A percentile compares a stretch with the other conserved stretches of the same genome.
Conservation (phyloP, 2,329 filamentous ascomycete species). For the Pleoardoris graminearum region DNA sequence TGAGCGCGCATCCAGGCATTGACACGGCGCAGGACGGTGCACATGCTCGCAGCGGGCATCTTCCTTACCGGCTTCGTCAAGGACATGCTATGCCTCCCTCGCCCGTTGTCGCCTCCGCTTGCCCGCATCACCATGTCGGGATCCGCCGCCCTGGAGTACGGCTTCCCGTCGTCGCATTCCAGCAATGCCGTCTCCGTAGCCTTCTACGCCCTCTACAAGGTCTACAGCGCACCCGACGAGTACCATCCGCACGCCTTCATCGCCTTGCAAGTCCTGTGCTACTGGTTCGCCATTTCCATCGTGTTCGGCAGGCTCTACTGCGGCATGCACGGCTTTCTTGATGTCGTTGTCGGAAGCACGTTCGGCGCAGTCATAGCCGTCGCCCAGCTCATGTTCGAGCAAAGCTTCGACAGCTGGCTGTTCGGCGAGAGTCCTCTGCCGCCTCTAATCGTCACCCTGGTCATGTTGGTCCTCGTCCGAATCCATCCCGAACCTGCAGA, state of each 20-base stretch:
- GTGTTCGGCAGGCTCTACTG: constrained; percentile 91
- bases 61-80: constrained; percentile 84
- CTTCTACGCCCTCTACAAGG: constrained; percentile 74
- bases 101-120: constrained; percentile 87
- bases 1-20: constrained; percentile 5
- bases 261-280: constrained; percentile 69
- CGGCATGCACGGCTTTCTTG: constrained; percentile 97
- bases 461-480: constrained; percentile 76
- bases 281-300: constrained; percentile 87
- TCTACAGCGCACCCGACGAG: constrained; percentile 67
- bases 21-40: constrained; percentile 42
- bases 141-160: constrained; percentile 91
- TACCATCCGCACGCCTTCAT: constrained; percentile 63
- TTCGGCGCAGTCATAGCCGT: constrained; percentile 70
- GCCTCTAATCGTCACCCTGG: constrained; percentile 64
- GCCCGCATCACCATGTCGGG: constrained; percentile 97
- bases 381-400: constrained; percentile 59
- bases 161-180: constrained; percentile 95
- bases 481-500: constrained; percentile 95
- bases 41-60: constrained; percentile 70
- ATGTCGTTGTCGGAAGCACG: constrained; percentile 79
- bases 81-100: constrained; percentile 87
- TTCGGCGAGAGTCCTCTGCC: constrained; percentile 58
- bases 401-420: constrained; percentile 71
- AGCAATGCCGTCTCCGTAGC: constrained; percentile 96